Base-by-base conservation (phyloP, 164 flowering plant species). In the Aristolochia fimbriata region DNA sequence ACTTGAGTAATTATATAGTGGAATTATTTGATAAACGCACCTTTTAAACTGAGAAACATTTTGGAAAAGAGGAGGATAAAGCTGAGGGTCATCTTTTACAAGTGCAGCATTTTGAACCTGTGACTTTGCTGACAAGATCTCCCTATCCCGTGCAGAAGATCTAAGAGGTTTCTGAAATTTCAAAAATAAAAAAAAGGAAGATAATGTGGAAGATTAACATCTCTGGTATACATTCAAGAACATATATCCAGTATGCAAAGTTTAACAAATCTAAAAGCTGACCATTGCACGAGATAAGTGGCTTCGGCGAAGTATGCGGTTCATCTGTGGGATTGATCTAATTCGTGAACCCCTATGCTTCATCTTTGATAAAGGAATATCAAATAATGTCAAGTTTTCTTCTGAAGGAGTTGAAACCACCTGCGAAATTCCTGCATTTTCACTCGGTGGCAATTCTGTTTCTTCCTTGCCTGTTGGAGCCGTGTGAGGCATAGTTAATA, bases 41-140 rank as follows among this genome's bases (percentile, higher is more conserved):
- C 51, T 65, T 53, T 59, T 59, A 46, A 65, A 65, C 43, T 17
- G 52, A n/a, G 68, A 65, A 59, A 65, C 46, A 52, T 65, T 65
- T 24, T 54, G 63, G 51, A 65, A 65, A 22, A 59, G 63, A 33
- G 53, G 68, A 24, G 63, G 58, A 45, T 59, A 53, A 46, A 65
- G 68, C 10, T 52, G 46, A 11, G 5, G 51, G 58, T 65, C 59
- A n/a, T 59, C 43, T 22, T 59, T 45, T 15, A 59, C 41, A 51
- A 52, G 24, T 23, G 58, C 63, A 58, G 68, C 68, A 65, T 65
- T 59, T 17, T 65, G 46, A 43, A 65, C 59, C 51, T 65, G 62
- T 24, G 13, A 4, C 51, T 30, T 65, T 59, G 63, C 63, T 41
- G 68, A 65, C 20, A 65, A 45, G 20, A 65, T 57, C 52, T 65